A percentile compares a stretch with the other conserved stretches of the same genome.
Evolutionary conservation across 2,329 filamentous ascomycete species (phyloP).

Genomic region (Botryotinia convoluta): DNA sequence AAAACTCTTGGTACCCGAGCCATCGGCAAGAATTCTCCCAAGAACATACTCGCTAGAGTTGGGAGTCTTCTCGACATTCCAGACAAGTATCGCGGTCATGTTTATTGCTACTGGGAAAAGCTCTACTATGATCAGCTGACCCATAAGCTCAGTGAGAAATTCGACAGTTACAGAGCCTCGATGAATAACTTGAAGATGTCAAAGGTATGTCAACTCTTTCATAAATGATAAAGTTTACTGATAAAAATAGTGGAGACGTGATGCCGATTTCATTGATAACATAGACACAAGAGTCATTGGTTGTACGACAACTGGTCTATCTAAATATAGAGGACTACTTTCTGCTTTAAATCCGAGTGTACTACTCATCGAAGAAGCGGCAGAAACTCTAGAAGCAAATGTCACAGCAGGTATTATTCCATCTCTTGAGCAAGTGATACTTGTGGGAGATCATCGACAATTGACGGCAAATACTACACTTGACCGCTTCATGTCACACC

Average conservation of each 20-base stretch:
- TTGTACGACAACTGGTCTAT: constrained; percentile 64
- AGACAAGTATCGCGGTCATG: constrained; percentile 29
- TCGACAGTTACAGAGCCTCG: constrained; percentile 29
- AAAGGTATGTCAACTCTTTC: constrained; percentile 25
- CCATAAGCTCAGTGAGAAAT: constrained; percentile 22
- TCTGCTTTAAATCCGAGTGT: constrained; percentile 58
- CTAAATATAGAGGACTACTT: constrained; percentile 64
- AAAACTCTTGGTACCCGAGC: constrained; percentile 14
- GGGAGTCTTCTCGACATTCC: constrained; percentile 35
- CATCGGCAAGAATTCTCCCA: constrained; percentile 25
- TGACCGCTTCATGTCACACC: constrained; percentile 51
- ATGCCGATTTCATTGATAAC: constrained; percentile 57
- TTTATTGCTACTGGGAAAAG: constrained; percentile 37
- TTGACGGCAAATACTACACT: constrained; percentile 60
- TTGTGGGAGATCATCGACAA: constrained; percentile 70
- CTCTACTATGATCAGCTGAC: constrained; percentile 29
- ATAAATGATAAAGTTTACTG: background rate
- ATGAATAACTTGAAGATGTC: constrained; percentile 26
- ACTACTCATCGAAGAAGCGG: constrained; percentile 68
- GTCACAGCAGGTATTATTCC: constrained; percentile 59
- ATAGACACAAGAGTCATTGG: constrained; percentile 44
- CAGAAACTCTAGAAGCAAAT: constrained; percentile 55
- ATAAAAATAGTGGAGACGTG: constrained; percentile 21
- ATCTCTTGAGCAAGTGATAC: constrained; percentile 61
- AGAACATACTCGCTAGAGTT: constrained; percentile 24